Evolutionary conservation across 1,139 yeast genomes (phyloP), one percentile per base, ranked within the genome.

Genomic region (Sugiyamaella japonica): DNA sequence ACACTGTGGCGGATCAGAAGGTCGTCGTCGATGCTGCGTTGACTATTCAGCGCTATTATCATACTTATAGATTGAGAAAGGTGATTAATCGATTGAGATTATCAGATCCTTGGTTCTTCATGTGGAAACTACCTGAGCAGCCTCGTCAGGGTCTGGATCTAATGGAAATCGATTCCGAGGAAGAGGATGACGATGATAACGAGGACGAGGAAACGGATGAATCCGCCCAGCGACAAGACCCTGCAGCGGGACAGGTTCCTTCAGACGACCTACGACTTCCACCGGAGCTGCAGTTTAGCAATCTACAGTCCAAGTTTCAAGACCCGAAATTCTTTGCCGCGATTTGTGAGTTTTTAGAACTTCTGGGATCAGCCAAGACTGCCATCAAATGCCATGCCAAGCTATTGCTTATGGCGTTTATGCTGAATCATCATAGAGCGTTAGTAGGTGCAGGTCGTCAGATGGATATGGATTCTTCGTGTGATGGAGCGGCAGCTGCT

Each of bases 381-480:
- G 57, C 62, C 12, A 56, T 63, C 31, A 46, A 48, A 36, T 64
- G 66, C 53, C 64, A 63, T 45, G 59, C 66, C 36, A 64, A 64
- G 48, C 50, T 63, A 54, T 40, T 64, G 8, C 56, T 64, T 16
- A 60, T 64, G 58, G 67, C 64, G 16, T 61, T 59, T 40, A 61
- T 63, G 64, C 49, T 64, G 38, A 54, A 56, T 48, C 63, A 61
- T 44, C 60, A 60, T 42, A 48, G 57, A 20, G 46, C 50, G 31
- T 52, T 57, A 15, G 52, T 56, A 12, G 52, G 52, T 2, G 48
- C 50, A 9, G 57, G 47, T 9, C 46, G 32, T 2, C 10, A 45
- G 2, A 13, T 38, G 36, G 32, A 29, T 12, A 15, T 23, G 2
- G 52, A 34, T 13, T 20, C 47, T 3, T n/a, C 13, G 1, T 15